Percentiles rank a stretch among this genome's conserved stretches.
phyloP scores from a whole-genome alignment of 768 basidiomycete species.

The Mycena alexandri region DNA sequence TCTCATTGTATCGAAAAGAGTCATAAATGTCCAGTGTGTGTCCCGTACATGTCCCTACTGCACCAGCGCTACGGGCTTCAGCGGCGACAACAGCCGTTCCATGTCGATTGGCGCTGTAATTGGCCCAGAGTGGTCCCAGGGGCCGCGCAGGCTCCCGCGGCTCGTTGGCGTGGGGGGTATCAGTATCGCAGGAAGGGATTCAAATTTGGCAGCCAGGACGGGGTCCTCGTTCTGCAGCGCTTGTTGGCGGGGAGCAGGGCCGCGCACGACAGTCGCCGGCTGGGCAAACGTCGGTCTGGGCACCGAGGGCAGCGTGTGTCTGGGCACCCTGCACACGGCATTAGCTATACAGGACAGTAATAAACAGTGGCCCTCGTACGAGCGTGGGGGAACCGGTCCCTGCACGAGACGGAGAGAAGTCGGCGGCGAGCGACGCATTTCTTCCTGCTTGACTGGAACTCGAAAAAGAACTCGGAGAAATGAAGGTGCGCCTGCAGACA shows the following conservation, averaged over 20 bases:
- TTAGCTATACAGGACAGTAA: slow-evolving; percentile 5
- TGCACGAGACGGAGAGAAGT: slow-evolving; percentile 70
- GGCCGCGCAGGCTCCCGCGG: slow-evolving; percentile 54
- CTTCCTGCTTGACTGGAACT: slow-evolving; percentile 5
- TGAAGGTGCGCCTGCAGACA: neutral
- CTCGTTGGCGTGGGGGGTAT: slow-evolving; percentile 32
- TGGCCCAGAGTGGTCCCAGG: slow-evolving; percentile 70
- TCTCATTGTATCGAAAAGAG: neutral
- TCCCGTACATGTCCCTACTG: slow-evolving; percentile 20
- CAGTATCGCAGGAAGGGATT: slow-evolving; percentile 32
- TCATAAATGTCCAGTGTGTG: neutral
- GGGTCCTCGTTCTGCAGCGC: slow-evolving; percentile 41
- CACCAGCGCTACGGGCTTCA: slow-evolving; percentile 59
- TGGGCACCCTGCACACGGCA: slow-evolving; percentile 57
- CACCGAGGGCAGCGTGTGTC: slow-evolving; percentile 75
- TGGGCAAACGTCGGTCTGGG: slow-evolving; percentile 67
- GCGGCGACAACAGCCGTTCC: slow-evolving; percentile 58
- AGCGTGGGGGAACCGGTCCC: slow-evolving; percentile 74
- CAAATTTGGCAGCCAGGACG: slow-evolving; percentile 40
- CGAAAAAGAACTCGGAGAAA: slow-evolving; percentile 20
- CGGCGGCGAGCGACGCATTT: slow-evolving; percentile 78
- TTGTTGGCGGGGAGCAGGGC: slow-evolving; percentile 39
- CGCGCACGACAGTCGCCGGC: slow-evolving; percentile 43
- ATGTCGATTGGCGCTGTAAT: slow-evolving; percentile 60
- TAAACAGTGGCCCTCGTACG: slow-evolving; percentile 43